Percentiles rank a stretch among this genome's conserved stretches.
Conservation (phyloP, 2,329 filamentous ascomycete genomes). For the Aureobasidium uvarum region DNA sequence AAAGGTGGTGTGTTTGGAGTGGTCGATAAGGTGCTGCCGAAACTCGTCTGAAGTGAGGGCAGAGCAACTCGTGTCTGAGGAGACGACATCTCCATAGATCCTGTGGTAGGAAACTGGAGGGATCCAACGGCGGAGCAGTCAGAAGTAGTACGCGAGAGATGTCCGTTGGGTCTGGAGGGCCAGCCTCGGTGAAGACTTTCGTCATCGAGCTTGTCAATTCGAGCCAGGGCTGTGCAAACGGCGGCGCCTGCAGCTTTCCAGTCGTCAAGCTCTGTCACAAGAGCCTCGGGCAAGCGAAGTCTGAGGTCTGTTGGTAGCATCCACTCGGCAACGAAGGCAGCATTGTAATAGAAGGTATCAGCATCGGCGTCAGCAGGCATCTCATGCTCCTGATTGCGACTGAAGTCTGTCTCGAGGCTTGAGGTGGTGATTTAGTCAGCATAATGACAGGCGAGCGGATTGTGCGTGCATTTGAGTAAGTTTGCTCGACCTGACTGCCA, state of each 20-base stretch:
- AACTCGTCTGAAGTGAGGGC: background rate
- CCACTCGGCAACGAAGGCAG: constrained; percentile 42
- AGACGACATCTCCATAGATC: background rate
- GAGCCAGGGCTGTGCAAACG: constrained; percentile 44
- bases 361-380: constrained; percentile 27
- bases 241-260: constrained; percentile 49
- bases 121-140: constrained; percentile 14
- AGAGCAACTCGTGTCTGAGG: background rate
- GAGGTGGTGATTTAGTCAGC: background rate
- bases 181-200: constrained; percentile 38
- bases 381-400: constrained; percentile 10
- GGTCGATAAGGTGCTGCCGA: background rate
- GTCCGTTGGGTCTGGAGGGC: constrained; percentile 31
- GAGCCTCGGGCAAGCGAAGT: constrained; percentile 39
- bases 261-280: constrained; percentile 39
- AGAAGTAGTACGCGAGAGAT: constrained; percentile 25
- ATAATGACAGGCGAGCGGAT: background rate
- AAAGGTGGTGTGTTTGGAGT: constrained; percentile 37
- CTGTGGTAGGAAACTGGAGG: background rate
- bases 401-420: constrained; percentile 25
- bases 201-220: constrained; percentile 37
- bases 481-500: background rate
- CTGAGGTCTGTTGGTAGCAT: constrained; percentile 41
- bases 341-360: constrained; percentile 40
- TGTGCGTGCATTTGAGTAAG: background rate